Base-by-base conservation (phyloP, 1,284 basidiomycete genomes). In the Ganoderma sinense region DNA sequence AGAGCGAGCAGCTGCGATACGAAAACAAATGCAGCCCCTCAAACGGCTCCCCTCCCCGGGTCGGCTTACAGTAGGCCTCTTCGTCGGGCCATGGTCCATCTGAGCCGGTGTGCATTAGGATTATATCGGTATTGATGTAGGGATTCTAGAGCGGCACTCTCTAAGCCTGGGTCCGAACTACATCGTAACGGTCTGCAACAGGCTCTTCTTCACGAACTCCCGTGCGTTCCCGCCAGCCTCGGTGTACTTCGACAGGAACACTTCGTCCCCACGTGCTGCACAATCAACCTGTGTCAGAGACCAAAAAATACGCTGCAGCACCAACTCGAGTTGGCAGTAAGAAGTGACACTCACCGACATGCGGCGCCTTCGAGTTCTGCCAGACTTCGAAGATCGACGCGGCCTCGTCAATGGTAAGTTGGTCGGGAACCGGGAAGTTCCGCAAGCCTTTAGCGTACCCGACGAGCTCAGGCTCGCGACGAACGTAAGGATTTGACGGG, bases 201-300 rank as follows among this genome's bases (percentile, higher is more conserved):
- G 73, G 2, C 92, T 92, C 70, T 88, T 90, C 89, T 90, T 89
- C 45, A 94, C 90, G 74, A 94, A 94, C 66, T 89, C 87, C 67
- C 92, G 84, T 29, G 93, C 84, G 77, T 94, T 94, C 61, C 93
- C 93, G 64, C 85, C 85, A 11, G 91, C 86, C 76, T 94, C 91
- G 2, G 87, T 86, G 74, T 92, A 94, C 79, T 93, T 93, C 11
- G 88, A 81, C 75, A 94, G 79, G 80, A 94, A 94, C 11, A 88
- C 72, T 77, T 91, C 90, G 74, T 94, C 93, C 4, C 65, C 69
- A 7, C 61, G 73, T 20, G 61, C 70, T 74, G n/a, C 14, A 31
- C 62, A 40, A 29, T 33, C 0, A 18, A 58, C 31, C 26, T 23
- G 5, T 5, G 58, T 65, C 26, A 69, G 51, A n/a, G 13, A 16